phyloP scores from a whole-genome alignment of 345 rosid species.

The Noccaea bulbosa region DNA sequence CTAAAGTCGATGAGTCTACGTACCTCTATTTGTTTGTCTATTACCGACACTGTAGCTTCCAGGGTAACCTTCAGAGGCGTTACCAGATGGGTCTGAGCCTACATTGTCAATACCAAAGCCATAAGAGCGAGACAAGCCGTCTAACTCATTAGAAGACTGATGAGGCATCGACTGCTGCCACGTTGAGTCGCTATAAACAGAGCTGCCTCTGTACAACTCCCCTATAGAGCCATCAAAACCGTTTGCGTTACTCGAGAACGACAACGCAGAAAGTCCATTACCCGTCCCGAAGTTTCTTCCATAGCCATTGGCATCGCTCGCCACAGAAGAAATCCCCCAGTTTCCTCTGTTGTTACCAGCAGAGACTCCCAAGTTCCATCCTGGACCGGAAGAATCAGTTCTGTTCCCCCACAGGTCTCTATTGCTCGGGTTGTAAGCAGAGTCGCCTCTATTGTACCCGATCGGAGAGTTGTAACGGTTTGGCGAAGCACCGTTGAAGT shows the following conservation, averaged over 20 bases:
- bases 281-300: slow-evolving; percentile 60
- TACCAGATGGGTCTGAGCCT: slow-evolving; percentile 64
- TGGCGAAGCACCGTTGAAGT: slow-evolving; percentile 57
- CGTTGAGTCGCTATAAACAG: slow-evolving; percentile 72
- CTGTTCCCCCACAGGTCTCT: slow-evolving; percentile 89
- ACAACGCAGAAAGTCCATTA: slow-evolving; percentile 48
- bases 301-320: slow-evolving; percentile 46
- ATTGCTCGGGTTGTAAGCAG: slow-evolving; percentile 59
- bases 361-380: slow-evolving; percentile 62
- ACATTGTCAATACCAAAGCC: slow-evolving; percentile 66
- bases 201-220: slow-evolving; percentile 62
- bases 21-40: slow-evolving; percentile 90
- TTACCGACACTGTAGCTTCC: slow-evolving; percentile 72
- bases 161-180: slow-evolving; percentile 57
- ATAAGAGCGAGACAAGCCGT: slow-evolving; percentile 61
- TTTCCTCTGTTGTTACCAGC: slow-evolving; percentile 68
- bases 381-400: slow-evolving; percentile 56
- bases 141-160: slow-evolving; percentile 63
- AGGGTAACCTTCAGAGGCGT: slow-evolving; percentile 69
- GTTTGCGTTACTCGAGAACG: slow-evolving; percentile 63
- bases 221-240: slow-evolving; percentile 69
- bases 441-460: slow-evolving; percentile 64
- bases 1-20: slow-evolving; percentile 36
- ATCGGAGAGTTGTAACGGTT: slow-evolving; percentile 73
- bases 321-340: slow-evolving; percentile 68